These are phyloP conservation scores for Ramularia collo-cygni DNA, from an alignment of 2,329 filamentous ascomycete genomes.

Conservation along the genomic window DNA sequence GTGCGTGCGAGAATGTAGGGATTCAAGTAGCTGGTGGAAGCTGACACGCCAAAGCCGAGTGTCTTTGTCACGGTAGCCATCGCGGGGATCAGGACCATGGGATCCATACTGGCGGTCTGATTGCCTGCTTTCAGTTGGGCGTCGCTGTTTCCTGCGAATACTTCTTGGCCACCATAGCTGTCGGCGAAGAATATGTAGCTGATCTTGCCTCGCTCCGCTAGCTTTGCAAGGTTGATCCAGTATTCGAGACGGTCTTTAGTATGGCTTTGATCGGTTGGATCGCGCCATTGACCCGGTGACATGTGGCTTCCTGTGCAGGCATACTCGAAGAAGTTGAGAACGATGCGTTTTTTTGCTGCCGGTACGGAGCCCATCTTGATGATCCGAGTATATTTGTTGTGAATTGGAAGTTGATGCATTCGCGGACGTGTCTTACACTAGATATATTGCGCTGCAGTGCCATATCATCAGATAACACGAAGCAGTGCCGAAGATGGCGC, in stretches of 20 bases:
- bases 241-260: slow-evolving; percentile 56
- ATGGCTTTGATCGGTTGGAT: slow-evolving; percentile 54
- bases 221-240: slow-evolving; percentile 57
- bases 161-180: slow-evolving; percentile 58
- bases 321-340: slow-evolving; percentile 1
- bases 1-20: slow-evolving; percentile 57
- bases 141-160: slow-evolving; percentile 43
- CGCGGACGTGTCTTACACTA: too few relatives aligned
- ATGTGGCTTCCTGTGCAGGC: slow-evolving; percentile 44
- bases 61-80: slow-evolving; percentile 63
- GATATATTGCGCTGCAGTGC: too few relatives aligned
- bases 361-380: too few relatives aligned
- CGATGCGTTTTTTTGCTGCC: slow-evolving; percentile 1
- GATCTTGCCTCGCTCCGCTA: slow-evolving; percentile 56
- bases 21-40: slow-evolving; percentile 56
- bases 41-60: slow-evolving; percentile 56
- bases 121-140: slow-evolving; percentile 40
- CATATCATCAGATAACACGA: too few relatives aligned
- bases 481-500: too few relatives aligned
- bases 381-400: too few relatives aligned
- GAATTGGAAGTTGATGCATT: too few relatives aligned
- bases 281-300: slow-evolving; percentile 62
- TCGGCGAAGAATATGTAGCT: slow-evolving; percentile 61
- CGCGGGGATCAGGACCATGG: slow-evolving; percentile 56
- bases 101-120: slow-evolving; percentile 59